Evolutionary conservation across 2,329 filamentous ascomycete species (phyloP).

Genomic region (Zasmidium citrigriseum): DNA sequence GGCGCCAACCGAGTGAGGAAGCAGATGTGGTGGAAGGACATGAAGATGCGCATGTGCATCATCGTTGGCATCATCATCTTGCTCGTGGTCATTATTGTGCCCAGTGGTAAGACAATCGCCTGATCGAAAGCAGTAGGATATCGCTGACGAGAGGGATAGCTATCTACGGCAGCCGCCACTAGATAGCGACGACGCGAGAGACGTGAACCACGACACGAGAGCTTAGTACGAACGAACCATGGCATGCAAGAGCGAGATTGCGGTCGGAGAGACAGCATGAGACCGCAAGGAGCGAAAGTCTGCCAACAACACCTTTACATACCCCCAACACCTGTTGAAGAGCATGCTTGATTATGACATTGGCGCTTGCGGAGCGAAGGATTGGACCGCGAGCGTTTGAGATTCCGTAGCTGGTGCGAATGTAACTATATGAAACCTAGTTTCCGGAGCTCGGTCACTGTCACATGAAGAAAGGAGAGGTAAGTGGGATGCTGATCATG

Average conservation of each 20-base stretch:
- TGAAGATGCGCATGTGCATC: constrained; percentile 99
- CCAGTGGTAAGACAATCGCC: constrained; percentile 64
- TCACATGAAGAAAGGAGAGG: background rate
- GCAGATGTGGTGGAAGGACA: constrained; percentile 99
- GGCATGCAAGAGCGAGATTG: constrained; percentile 10
- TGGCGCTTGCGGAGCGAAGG: constrained; percentile 23
- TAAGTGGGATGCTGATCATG: background rate
- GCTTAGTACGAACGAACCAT: constrained; percentile 9
- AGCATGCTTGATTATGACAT: constrained; percentile 19
- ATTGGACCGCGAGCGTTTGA: constrained; percentile 6
- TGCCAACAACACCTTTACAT: constrained; percentile 10
- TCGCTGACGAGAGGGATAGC: constrained; percentile 16
- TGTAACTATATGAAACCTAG: constrained; percentile 18
- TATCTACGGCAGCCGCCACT: constrained; percentile 26
- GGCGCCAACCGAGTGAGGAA: constrained; percentile 90
- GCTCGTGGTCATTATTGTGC: constrained; percentile 91
- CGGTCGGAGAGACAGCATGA: background rate
- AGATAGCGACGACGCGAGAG: constrained; percentile 1
- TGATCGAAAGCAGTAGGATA: background rate
- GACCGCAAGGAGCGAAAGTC: constrained; percentile 5
- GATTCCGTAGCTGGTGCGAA: constrained; percentile 14
- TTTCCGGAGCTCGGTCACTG: background rate
- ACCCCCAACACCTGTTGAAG: constrained; percentile 19
- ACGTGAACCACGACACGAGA: constrained; percentile 10
- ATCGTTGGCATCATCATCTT: constrained; percentile 88